Conservation (phyloP, 192 early-diverging fungal species). For the Mortierella antarctica region DNA sequence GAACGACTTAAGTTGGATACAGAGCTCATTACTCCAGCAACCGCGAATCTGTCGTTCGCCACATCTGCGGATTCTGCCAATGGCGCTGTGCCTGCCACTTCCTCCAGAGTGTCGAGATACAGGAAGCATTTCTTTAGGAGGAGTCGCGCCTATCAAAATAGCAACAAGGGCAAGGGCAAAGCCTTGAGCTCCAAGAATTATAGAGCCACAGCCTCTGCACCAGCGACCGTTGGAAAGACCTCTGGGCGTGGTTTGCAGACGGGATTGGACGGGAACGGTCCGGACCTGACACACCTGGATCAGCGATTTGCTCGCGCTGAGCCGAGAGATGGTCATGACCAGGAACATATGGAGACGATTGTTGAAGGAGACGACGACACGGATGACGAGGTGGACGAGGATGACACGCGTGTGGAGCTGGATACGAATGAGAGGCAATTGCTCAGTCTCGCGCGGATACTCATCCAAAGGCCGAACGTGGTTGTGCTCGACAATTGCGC, state of each 20-base stretch:
- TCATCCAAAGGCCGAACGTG: conserved; percentile 76
- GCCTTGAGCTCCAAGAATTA: conserved; percentile 5
- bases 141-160: conserved; percentile 4
- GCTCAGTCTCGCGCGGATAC: conserved; percentile 69
- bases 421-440: conserved; percentile 74
- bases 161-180: conserved; percentile 28
- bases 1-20: conserved; percentile 45
- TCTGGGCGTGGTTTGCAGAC: conserved; percentile 22
- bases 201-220: conserved; percentile 5
- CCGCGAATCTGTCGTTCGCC: conserved; percentile 11
- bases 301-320: conserved; percentile 1
- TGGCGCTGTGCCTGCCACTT: background rate
- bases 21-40: conserved; percentile 39
- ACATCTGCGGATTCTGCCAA: background rate
- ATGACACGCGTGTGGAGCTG: conserved; percentile 29
- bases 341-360: conserved; percentile 6
- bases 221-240: conserved; percentile 24
- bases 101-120: conserved; percentile 13
- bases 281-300: background rate
- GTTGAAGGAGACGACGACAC: conserved; percentile 4
- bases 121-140: conserved; percentile 25
- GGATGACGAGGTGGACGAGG: conserved; percentile 1
- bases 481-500: conserved; percentile 85
- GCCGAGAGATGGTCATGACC: background rate
- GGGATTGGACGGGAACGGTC: background rate